Percentiles rank a stretch among this genome's conserved stretches.
phyloP scores from a whole-genome alignment of 768 basidiomycete species.

The Artomyces pyxidatus region DNA sequence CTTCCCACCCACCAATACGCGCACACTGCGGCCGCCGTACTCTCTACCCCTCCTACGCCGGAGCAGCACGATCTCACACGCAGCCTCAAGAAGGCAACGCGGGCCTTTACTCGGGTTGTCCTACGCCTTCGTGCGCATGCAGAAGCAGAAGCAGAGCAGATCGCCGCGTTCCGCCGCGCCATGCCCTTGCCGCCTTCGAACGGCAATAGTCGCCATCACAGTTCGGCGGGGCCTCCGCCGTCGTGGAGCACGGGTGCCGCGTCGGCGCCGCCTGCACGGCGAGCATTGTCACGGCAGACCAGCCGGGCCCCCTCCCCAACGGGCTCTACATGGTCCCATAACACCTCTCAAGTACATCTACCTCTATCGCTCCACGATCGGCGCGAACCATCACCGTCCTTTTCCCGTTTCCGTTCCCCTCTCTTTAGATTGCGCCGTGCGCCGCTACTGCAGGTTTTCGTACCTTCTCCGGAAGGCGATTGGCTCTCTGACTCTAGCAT shows the following conservation, averaged over 20 bases:
- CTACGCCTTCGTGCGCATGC: slow-evolving; percentile 73
- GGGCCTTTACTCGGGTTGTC: slow-evolving; percentile 75
- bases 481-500: slow-evolving; percentile 82
- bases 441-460: slow-evolving; percentile 71
- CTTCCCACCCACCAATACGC: slow-evolving; percentile 70
- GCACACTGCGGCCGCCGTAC: slow-evolving; percentile 46
- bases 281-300: slow-evolving; percentile 31
- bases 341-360: slow-evolving; percentile 17
- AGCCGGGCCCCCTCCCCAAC: slow-evolving; percentile 67
- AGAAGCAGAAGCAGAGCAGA: slow-evolving; percentile 41
- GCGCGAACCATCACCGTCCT: background rate
- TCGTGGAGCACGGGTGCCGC: slow-evolving; percentile 14
- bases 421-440: slow-evolving; percentile 65
- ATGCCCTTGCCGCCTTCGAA: slow-evolving; percentile 3
- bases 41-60: slow-evolving; percentile 37
- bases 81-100: slow-evolving; percentile 49
- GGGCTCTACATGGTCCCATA: slow-evolving; percentile 37
- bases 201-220: slow-evolving; percentile 7
- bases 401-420: slow-evolving; percentile 50
- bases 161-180: slow-evolving; percentile 7
- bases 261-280: slow-evolving; percentile 2
- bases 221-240: slow-evolving; percentile 8
- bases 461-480: slow-evolving; percentile 79
- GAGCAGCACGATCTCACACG: slow-evolving; percentile 38
- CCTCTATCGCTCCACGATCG: slow-evolving; percentile 6